Evolutionary conservation across 768 basidiomycete species (phyloP).

Genomic region (Kwoniella botswanensis): DNA sequence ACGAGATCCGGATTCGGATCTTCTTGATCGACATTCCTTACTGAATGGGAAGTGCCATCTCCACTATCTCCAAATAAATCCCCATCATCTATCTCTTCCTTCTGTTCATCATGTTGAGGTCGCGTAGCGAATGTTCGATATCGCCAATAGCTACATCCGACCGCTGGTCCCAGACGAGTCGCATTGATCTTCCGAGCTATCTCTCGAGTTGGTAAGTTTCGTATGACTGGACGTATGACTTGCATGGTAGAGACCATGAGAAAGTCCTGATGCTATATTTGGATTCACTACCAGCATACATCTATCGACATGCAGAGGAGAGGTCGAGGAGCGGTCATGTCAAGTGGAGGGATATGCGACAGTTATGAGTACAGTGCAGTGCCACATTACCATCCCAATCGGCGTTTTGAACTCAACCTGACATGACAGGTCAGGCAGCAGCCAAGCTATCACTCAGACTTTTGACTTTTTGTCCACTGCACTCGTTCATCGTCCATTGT

Average conservation of each 20-base stretch:
- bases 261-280: too few relatives aligned
- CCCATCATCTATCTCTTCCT: neutral
- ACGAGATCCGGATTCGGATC: neutral
- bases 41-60: neutral
- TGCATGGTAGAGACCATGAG: neutral
- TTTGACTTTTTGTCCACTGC: neutral
- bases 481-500: neutral
- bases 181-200: neutral
- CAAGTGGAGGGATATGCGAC: conserved; percentile 7
- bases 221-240: neutral
- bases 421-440: neutral
- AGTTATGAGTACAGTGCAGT: neutral
- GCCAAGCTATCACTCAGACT: neutral
- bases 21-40: neutral
- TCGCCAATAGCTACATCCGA: conserved; percentile 5
- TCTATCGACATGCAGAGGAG: too few relatives aligned
- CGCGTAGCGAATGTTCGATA: neutral
- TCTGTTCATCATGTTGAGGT: neutral
- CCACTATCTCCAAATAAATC: conserved; percentile 1
- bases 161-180: neutral
- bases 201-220: neutral
- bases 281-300: too few relatives aligned
- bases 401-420: conserved; percentile 13
- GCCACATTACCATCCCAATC: conserved; percentile 2
- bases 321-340: neutral